A percentile compares a stretch with the other conserved stretches of the same genome.
Conservation (phyloP, 2,329 filamentous ascomycete species). For the Fulvia fulva region DNA sequence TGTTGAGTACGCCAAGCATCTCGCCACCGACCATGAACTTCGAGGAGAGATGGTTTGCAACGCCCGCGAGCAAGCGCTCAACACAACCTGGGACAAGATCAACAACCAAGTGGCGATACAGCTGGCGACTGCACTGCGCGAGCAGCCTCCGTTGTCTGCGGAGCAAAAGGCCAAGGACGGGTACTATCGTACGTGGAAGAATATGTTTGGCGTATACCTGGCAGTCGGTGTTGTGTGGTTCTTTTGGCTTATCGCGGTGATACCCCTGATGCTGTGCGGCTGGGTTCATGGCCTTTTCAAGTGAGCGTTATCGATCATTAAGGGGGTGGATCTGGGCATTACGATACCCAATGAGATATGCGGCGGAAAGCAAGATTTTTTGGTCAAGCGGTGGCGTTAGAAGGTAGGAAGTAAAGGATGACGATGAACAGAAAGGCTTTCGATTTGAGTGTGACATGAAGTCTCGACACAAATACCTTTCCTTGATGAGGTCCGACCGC, state of each 20-base stretch:
- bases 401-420: background rate
- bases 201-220: slow-evolving; percentile 28
- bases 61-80: slow-evolving; percentile 55
- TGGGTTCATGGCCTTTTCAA: slow-evolving; percentile 30
- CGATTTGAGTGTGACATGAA: background rate
- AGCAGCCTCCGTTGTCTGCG: slow-evolving; percentile 10
- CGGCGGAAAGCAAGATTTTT: background rate
- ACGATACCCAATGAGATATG: background rate
- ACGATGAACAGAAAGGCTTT: background rate
- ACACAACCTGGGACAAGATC: slow-evolving; percentile 68
- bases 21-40: slow-evolving; percentile 46
- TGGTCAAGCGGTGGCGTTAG: background rate
- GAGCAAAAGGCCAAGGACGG: slow-evolving; percentile 20
- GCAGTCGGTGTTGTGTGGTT: slow-evolving; percentile 35
- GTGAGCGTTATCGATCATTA: slow-evolving; percentile 3
- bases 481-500: background rate
- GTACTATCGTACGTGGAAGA: slow-evolving; percentile 27
- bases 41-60: slow-evolving; percentile 45
- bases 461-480: background rate
- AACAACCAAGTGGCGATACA: slow-evolving; percentile 66
- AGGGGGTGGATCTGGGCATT: background rate
- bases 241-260: slow-evolving; percentile 36
- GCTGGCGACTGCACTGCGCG: slow-evolving; percentile 48
- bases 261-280: slow-evolving; percentile 33
- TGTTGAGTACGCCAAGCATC: slow-evolving; percentile 49